Conservation (phyloP, 192 early-diverging fungal species). For the Entomortierella parvispora region DNA sequence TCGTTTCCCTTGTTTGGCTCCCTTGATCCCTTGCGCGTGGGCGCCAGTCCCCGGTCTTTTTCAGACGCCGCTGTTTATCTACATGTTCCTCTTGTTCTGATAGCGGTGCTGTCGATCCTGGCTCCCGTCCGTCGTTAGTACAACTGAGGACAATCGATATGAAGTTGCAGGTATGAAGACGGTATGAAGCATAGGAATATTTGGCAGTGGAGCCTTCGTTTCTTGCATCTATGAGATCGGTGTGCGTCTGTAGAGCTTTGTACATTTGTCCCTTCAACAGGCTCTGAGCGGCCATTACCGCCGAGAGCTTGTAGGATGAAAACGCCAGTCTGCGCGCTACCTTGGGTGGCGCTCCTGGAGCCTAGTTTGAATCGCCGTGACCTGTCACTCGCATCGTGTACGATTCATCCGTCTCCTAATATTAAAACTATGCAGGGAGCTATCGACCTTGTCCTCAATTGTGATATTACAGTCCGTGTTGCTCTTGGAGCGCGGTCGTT, state of each 20-base stretch:
- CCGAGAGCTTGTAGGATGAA: neutral
- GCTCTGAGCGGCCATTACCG: conserved; percentile 1
- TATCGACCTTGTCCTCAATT: conserved; percentile 8
- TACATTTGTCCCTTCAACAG: neutral
- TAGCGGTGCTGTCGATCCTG: conserved; percentile 1
- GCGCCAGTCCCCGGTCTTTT: conserved; percentile 21
- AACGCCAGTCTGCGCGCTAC: neutral
- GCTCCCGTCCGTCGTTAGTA: conserved; percentile 13
- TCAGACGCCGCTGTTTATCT: conserved; percentile 17
- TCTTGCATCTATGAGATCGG: neutral
- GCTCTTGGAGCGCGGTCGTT: conserved; percentile 17
- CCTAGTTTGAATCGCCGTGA: conserved; percentile 10
- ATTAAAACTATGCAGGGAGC: neutral
- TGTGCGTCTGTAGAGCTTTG: neutral
- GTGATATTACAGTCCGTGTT: conserved; percentile 1
- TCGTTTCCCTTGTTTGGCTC: conserved; percentile 12
- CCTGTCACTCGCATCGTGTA: conserved; percentile 11
- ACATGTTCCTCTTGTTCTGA: conserved; percentile 31
- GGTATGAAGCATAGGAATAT: neutral
- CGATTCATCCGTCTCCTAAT: conserved; percentile 2
- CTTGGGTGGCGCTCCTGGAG: neutral
- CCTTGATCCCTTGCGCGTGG: conserved; percentile 5
- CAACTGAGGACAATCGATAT: conserved; percentile 3
- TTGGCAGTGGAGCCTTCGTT: neutral
- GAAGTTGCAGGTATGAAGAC: neutral